These are phyloP conservation scores for Phialophora tarda DNA, from an alignment of 2,329 filamentous ascomycete genomes.

Conservation along the genomic window DNA sequence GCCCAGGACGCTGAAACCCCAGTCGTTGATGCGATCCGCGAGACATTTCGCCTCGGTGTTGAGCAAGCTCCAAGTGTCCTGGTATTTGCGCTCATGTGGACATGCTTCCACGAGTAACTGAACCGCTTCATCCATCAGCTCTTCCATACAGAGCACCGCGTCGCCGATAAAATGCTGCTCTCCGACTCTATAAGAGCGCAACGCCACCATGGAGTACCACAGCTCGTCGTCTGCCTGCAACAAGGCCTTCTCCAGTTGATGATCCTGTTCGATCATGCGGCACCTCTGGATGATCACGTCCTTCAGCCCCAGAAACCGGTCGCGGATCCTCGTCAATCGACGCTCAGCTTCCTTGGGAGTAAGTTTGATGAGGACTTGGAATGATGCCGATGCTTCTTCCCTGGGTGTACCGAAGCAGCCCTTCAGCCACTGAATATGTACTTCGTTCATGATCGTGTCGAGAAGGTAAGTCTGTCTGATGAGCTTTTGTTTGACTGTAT, in stretches of 20 bases:
- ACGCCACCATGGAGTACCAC: not conserved
- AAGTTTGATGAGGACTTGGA: constrained; percentile 22
- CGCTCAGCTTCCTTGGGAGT: constrained; percentile 22
- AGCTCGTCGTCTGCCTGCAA: constrained; percentile 13
- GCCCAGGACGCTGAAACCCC: not conserved
- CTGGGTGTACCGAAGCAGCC: not conserved
- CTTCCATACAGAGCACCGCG: constrained; percentile 15
- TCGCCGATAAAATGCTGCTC: constrained; percentile 23
- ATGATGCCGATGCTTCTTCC: constrained; percentile 6
- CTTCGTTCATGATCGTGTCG: not conserved
- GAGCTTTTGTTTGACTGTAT: not conserved
- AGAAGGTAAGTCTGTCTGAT: not conserved
- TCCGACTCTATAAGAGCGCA: constrained; percentile 11
- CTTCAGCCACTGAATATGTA: not conserved
- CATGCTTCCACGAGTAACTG: constrained; percentile 15
- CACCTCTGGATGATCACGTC: constrained; percentile 10
- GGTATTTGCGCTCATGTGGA: not conserved
- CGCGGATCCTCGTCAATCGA: constrained; percentile 13
- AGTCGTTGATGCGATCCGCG: not conserved
- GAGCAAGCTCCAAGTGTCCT: not conserved
- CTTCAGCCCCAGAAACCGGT: not conserved
- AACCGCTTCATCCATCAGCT: constrained; percentile 9
- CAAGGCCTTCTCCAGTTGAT: constrained; percentile 9
- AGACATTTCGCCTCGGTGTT: constrained; percentile 4
- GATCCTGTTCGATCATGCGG: constrained; percentile 10